These are phyloP conservation scores for Phytophthora melonis DNA, from an alignment of 352 stramenopile genomes.

Conservation along the genomic window DNA sequence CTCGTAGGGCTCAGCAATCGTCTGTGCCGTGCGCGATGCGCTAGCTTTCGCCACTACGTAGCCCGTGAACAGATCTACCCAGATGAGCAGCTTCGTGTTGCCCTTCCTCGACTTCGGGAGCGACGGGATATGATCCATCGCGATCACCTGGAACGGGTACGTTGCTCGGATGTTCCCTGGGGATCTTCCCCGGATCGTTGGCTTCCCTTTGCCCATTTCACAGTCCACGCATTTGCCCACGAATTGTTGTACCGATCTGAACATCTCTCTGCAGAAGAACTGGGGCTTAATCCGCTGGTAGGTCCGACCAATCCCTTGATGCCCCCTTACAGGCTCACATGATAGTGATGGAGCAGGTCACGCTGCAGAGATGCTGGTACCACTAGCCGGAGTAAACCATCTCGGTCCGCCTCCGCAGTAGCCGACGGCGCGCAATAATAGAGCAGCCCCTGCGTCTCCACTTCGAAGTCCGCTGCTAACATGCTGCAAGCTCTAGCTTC, in stretches of 20 bases:
- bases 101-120: too few relatives aligned
- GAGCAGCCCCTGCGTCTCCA: not conserved
- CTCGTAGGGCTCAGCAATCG: not conserved
- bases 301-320: constrained; percentile 6
- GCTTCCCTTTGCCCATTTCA: not conserved
- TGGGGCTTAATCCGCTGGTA: not conserved
- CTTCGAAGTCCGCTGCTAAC: not conserved
- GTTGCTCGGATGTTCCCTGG: too few relatives aligned
- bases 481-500: not conserved
- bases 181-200: too few relatives aligned
- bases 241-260: not conserved
- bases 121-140: too few relatives aligned
- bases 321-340: constrained; percentile 9
- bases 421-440: not conserved
- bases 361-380: not conserved
- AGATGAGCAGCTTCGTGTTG: too few relatives aligned
- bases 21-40: not conserved
- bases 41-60: not conserved
- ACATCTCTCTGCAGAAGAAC: not conserved
- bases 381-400: not conserved
- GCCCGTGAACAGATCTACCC: not conserved
- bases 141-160: too few relatives aligned
- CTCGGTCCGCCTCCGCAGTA: not conserved
- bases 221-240: constrained; percentile 5
- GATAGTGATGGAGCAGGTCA: constrained; percentile 5